phyloP scores from a whole-genome alignment of 2,329 filamentous ascomycete species.

The Epichloe aotearoae region DNA sequence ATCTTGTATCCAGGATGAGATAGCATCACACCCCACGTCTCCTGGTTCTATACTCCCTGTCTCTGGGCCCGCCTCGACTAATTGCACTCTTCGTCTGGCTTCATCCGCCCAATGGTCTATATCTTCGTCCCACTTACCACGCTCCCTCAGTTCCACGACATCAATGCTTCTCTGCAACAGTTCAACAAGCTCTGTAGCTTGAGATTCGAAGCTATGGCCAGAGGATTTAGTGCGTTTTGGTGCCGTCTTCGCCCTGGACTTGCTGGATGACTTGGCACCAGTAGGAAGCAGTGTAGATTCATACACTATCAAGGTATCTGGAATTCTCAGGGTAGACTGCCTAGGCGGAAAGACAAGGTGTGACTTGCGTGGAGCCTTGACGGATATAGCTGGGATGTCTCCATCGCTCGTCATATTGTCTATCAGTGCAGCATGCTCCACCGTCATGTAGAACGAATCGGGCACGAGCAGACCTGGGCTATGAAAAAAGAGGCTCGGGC shows the following conservation, averaged over 20 bases:
- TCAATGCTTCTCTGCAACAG: conserved; percentile 37
- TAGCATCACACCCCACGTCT: conserved; percentile 13
- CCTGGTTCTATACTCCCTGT: conserved; percentile 14
- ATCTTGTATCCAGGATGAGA: conserved; percentile 19
- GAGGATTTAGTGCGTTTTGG: conserved; percentile 9
- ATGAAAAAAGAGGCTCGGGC: conserved; percentile 45
- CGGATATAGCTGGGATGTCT: not conserved
- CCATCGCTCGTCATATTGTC: conserved; percentile 14
- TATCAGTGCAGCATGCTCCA: conserved; percentile 14
- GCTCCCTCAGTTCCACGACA: conserved; percentile 30
- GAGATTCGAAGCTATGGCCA: conserved; percentile 31
- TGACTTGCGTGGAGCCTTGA: conserved; percentile 25
- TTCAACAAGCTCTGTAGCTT: conserved; percentile 32
- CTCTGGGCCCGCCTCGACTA: conserved; percentile 23
- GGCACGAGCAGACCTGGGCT: conserved; percentile 35
- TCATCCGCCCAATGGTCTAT: conserved; percentile 20
- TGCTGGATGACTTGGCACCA: not conserved
- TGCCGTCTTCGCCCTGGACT: conserved; percentile 6
- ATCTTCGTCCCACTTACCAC: conserved; percentile 27
- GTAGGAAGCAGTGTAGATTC: conserved; percentile 18
- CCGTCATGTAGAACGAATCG: conserved; percentile 27
- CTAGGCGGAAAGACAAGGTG: conserved; percentile 35
- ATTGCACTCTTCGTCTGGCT: conserved; percentile 24
- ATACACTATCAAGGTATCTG: conserved; percentile 35
- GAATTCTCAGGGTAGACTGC: conserved; percentile 33